A percentile compares a stretch with the other conserved stretches of the same genome.
Evolutionary conservation across 208 protist species (phyloP).

Genomic region (Zelonia costaricensis): DNA sequence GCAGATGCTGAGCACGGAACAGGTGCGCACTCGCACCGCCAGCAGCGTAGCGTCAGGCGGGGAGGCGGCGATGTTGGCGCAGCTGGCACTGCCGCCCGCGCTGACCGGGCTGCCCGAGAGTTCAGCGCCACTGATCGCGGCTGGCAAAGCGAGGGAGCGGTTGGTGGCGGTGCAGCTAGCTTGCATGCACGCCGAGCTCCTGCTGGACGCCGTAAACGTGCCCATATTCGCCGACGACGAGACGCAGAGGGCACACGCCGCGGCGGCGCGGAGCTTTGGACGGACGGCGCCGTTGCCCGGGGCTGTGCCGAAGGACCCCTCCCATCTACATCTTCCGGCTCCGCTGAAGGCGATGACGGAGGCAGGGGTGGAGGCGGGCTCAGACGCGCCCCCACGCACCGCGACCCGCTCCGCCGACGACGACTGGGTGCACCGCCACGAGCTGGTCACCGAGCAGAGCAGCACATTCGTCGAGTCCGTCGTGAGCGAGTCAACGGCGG

Average conservation of each 20-base stretch:
- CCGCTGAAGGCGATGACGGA: constrained; percentile 57
- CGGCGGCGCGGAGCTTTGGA: constrained; percentile 77
- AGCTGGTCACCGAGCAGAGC: constrained; percentile 47
- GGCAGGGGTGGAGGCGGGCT: background rate
- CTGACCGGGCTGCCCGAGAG: constrained; percentile 8
- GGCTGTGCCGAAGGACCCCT: constrained; percentile 40
- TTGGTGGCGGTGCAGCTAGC: constrained; percentile 65
- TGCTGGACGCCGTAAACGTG: constrained; percentile 68
- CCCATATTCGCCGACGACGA: constrained; percentile 58
- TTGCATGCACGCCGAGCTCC: constrained; percentile 90
- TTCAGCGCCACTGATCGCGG: constrained; percentile 31
- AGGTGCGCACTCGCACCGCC: constrained; percentile 26
- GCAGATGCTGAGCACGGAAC: constrained; percentile 29
- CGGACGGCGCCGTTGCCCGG: constrained; percentile 68
- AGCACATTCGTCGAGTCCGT: constrained; percentile 61
- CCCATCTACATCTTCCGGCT: constrained; percentile 49
- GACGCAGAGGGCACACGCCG: constrained; percentile 68
- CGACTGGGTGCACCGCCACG: constrained; percentile 63
- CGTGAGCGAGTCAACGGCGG: constrained; percentile 41
- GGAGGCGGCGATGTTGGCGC: constrained; percentile 14
- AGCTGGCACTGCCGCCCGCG: constrained; percentile 13
- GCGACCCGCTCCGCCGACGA: constrained; percentile 66
- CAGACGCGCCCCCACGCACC: constrained; percentile 20
- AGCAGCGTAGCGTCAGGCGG: constrained; percentile 27
- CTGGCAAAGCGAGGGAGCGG: constrained; percentile 64